Percentiles rank a stretch among this genome's conserved stretches.
Conservation (phyloP, 2,329 filamentous ascomycete genomes). For the Canariomyces notabilis region DNA sequence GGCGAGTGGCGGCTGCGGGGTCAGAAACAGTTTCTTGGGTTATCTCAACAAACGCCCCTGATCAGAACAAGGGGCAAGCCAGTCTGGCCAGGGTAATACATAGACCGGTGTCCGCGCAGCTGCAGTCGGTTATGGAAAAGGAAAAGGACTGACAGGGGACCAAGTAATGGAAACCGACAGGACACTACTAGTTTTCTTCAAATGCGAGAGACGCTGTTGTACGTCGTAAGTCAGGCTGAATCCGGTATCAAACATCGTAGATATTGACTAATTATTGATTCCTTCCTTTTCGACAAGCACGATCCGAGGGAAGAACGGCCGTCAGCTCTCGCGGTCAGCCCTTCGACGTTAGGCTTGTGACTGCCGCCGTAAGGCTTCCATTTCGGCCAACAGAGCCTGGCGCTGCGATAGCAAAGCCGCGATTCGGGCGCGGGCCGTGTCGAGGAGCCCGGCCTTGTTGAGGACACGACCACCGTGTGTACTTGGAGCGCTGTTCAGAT, state of each 20-base stretch:
- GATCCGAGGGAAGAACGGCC: neutral
- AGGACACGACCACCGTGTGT: slow-evolving; percentile 3
- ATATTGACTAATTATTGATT: neutral
- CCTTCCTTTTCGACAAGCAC: neutral
- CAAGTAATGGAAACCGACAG: neutral
- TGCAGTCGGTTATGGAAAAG: neutral
- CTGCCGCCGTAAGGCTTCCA: slow-evolving; percentile 2
- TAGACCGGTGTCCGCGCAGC: neutral
- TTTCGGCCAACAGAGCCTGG: slow-evolving; percentile 6
- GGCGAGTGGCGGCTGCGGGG: too few species aligned
- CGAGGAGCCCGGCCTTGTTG: slow-evolving; percentile 21
- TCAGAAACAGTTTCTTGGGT: too few species aligned
- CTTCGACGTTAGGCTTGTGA: neutral
- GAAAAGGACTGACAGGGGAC: neutral
- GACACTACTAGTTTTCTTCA: neutral
- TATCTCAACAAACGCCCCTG: too few species aligned
- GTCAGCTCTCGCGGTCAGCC: neutral
- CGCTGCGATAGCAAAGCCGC: slow-evolving; percentile 8
- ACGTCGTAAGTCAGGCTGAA: too few species aligned
- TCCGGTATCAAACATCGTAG: neutral
- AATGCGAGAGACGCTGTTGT: neutral
- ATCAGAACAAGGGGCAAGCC: too few species aligned
- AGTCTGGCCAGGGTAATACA: too few species aligned
- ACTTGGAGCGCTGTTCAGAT: neutral
- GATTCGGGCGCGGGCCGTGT: slow-evolving; percentile 17